These are phyloP conservation scores for Thraustochytrium striatum DNA, from an alignment of 352 stramenopile species.

Conservation along the genomic window DNA sequence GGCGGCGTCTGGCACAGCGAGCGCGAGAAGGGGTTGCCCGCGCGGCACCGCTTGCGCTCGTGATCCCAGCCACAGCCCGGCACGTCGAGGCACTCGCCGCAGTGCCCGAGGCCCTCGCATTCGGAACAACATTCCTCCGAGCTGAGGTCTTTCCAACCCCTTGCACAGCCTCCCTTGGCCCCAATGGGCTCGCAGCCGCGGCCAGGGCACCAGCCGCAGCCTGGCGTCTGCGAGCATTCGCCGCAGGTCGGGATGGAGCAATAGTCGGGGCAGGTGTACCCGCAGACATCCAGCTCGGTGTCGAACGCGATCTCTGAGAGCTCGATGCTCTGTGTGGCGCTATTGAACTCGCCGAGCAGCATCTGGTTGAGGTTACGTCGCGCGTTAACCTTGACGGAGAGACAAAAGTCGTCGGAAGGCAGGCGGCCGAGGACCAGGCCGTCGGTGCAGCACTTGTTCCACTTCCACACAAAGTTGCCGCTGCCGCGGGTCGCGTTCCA, in stretches of 20 bases:
- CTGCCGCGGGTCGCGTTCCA: neutral
- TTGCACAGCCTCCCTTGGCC: conserved; percentile 12
- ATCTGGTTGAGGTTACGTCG: neutral
- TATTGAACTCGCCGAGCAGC: conserved; percentile 7
- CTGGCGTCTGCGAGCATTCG: conserved; percentile 9
- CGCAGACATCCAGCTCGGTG: conserved; percentile 2
- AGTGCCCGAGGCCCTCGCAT: neutral
- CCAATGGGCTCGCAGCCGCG: conserved; percentile 17
- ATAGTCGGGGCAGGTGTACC: conserved; percentile 39
- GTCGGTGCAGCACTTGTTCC: conserved; percentile 29
- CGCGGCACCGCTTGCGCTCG: neutral
- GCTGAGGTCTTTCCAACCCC: neutral
- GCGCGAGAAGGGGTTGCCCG: conserved; percentile 20
- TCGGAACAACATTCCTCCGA: conserved; percentile 15
- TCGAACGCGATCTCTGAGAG: conserved; percentile 13
- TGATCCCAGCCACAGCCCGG: conserved; percentile 27
- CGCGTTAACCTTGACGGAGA: neutral
- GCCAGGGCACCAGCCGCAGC: conserved; percentile 33
- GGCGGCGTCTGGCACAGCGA: neutral
- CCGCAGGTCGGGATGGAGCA: conserved; percentile 28
- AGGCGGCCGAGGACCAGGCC: conserved; percentile 38
- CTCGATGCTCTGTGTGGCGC: neutral
- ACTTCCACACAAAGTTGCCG: conserved; percentile 19
- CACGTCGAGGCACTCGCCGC: neutral
- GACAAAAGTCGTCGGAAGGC: conserved; percentile 20